A percentile compares a stretch with the other conserved stretches of the same genome.
These are phyloP conservation scores for Solanum etuberosum DNA, from an alignment of 257 asterid species.

Conservation along the genomic window DNA sequence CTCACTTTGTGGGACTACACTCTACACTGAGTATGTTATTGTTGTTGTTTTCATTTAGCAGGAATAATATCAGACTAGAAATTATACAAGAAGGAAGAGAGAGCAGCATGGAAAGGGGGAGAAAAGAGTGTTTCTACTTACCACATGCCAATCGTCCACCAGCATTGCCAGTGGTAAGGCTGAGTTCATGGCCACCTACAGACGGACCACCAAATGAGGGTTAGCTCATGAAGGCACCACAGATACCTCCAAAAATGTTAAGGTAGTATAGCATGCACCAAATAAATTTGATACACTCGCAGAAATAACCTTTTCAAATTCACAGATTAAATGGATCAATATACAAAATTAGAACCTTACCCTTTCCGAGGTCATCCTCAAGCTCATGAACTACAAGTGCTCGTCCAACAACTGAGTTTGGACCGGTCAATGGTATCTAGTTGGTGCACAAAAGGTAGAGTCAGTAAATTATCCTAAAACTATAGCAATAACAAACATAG, in stretches of 20 bases:
- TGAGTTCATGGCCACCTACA: constrained; percentile 93
- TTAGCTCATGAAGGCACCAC: background rate
- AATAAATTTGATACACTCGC: background rate
- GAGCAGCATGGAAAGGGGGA: background rate
- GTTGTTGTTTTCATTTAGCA: background rate
- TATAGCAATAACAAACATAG: background rate
- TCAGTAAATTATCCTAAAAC: background rate
- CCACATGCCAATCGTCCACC: constrained; percentile 98
- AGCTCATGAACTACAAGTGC: constrained; percentile 95
- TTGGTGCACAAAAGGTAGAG: background rate
- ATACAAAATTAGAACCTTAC: constrained; percentile 21
- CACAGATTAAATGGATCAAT: background rate
- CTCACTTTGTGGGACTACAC: background rate
- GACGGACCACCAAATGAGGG: background rate
- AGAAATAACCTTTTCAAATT: background rate
- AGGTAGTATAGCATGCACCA: background rate
- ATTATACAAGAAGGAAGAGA: background rate
- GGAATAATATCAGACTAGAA: background rate
- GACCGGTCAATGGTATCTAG: constrained; percentile 82
- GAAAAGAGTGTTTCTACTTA: constrained; percentile 15
- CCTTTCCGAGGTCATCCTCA: constrained; percentile 96
- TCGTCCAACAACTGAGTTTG: constrained; percentile 84
- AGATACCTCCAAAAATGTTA: background rate
- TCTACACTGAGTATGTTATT: background rate
- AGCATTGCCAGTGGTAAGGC: constrained; percentile 88